Base-by-base conservation (phyloP, 176 grass and related monocot species). In the Neostapfia colusana region DNA sequence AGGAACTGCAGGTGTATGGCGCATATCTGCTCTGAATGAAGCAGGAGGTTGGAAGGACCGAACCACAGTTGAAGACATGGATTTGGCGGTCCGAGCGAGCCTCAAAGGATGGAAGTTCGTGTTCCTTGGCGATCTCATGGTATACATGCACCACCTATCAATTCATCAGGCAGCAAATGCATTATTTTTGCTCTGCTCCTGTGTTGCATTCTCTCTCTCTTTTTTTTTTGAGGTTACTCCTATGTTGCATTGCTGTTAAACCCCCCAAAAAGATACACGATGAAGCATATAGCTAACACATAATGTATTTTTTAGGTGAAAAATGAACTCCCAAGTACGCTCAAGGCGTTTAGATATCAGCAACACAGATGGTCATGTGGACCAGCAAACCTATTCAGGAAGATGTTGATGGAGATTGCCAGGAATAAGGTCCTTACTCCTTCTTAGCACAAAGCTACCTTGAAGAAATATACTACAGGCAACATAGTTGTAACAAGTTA, bases 361-460 rank as follows among this genome's bases (percentile, higher is more conserved):
- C 92, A 95, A 10, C 92, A 95, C 48, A 89, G 92, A 67, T 95
- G 92, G 92, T 91, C 92, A 14, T 95, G 92, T 10, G 86, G 92
- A 43, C 92, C 89, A 0, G 86, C 89, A 77, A 91, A 91, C 59
- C 72, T 95, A 43, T 89, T 95, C 69, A 84, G 89, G 67, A 95
- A 95, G 85, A 95, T 91, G 86, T 40, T 95, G 20, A 37, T 89
- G 79, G 92, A 95, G 89, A 95, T 95, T 69, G 69, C 75, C 25
- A 86, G 58, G 73, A 95, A 91, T 39, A 91, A 95, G 86, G 92
- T 91, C 31, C 61, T 7, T 79, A 83, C 59, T 89, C 24, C 61
- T 10, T 82, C 1, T 31, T 31, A 79, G 57, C 44, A 60, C 49
- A 0, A 84, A 26, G 68, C 10, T 12, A 56, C 78, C 42, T 35